Evolutionary conservation across 225 moss, liverwort and hornwort genomes (phyloP).

Genomic region (Polytrichum commune): DNA sequence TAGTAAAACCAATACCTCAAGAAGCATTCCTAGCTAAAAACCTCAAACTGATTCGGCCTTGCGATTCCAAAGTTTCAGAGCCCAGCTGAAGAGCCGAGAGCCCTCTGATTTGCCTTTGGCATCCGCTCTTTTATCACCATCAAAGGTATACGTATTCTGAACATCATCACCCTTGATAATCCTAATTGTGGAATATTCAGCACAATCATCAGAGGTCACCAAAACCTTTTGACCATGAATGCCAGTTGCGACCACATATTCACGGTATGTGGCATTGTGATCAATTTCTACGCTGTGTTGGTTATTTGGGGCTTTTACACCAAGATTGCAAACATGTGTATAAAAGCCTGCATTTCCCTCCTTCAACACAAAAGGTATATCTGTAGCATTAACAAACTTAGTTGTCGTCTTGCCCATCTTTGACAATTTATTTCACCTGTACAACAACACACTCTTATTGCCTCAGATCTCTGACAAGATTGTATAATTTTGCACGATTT

Average conservation of each 20-base stretch:
- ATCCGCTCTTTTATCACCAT: too few relatives aligned
- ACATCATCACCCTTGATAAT: background rate
- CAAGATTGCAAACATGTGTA: background rate
- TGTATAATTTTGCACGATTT: too few relatives aligned
- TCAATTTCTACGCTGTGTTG: background rate
- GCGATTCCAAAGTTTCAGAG: background rate
- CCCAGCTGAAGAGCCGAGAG: too few relatives aligned
- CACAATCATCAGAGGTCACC: constrained; percentile 5
- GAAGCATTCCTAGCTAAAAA: too few relatives aligned
- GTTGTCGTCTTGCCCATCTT: background rate
- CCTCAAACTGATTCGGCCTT: background rate
- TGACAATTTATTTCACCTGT: background rate
- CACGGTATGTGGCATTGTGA: constrained; percentile 4
- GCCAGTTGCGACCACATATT: background rate
- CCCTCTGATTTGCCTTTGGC: too few relatives aligned
- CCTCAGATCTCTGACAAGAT: too few relatives aligned
- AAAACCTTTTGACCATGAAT: background rate
- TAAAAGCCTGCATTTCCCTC: constrained; percentile 2
- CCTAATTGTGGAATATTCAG: background rate
- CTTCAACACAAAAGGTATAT: background rate
- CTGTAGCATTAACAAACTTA: background rate
- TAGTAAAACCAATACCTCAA: too few relatives aligned
- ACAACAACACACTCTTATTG: too few relatives aligned
- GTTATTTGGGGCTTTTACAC: background rate
- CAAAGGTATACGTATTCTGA: too few relatives aligned